Base-by-base conservation (phyloP, 2,329 filamentous ascomycete genomes). In the Neofusicoccum umdonicola region DNA sequence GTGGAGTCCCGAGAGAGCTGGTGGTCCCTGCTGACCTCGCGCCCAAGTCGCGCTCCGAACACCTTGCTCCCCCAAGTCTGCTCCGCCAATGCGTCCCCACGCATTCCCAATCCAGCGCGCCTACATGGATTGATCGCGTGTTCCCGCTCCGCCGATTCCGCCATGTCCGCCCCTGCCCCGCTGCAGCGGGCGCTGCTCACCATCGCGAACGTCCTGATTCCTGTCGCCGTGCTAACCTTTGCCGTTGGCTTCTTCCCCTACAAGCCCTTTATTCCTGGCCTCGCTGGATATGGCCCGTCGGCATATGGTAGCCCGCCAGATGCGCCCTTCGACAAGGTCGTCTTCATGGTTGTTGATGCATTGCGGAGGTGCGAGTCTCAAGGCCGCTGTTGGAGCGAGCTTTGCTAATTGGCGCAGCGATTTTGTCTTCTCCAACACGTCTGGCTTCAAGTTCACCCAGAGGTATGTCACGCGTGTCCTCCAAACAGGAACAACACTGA, bases 341-440 rank as follows among this genome's bases (percentile, higher is more conserved):
- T 99, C 62, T 97, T 99, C 77, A 98, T 99, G 94, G 93, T 99
- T 6, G 90, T 99, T 34, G 95, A 99, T 84, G 94, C 95, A 27
- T 78, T 99, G 76, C 86, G 93, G 78, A 96, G 91, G 91, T 93
- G 83, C 66, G 74, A 63, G 17, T 5, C n/a, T 22, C 13, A 12
- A 0, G 11, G 3, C 27, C 4, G 12, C 5, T 34, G 8, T 2
- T 22, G 22, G 17, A 13, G 35, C 5, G n/a, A 22, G 17, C 37
- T 13, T 5, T 34, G 47, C 64, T 65, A 37, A 65, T 15, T 37
- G 3, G 68, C 35, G 68, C 58, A 96, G 93, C 80, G 94, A 98
- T 73, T 98, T 98, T 80, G 95, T 99, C 34, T 99, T 91, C 76
- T 87, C 89, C 2, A 81, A 89, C 65, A 81, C 83, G 52, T 97